Conservation (phyloP, 805 yeast species). For the Saturnispora besseyi region DNA sequence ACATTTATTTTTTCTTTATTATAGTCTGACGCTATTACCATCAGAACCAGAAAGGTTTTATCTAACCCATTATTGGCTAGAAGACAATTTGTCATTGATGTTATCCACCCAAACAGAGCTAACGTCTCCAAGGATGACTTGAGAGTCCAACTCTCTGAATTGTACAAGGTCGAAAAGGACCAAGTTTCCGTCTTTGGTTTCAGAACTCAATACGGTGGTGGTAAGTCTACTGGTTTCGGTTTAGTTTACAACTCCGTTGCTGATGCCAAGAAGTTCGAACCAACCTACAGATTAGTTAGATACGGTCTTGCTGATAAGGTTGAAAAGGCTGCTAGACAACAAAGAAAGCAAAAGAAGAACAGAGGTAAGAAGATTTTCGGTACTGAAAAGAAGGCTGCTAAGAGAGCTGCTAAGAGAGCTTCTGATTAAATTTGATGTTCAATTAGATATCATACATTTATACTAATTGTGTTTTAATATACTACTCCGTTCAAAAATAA, state of each 20-base stretch:
- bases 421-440: slow-evolving; percentile 48
- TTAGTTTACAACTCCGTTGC: slow-evolving; percentile 96
- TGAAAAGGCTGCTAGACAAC: slow-evolving; percentile 98
- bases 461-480: slow-evolving; percentile 3
- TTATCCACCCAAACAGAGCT: slow-evolving; percentile 98
- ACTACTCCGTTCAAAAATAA: slow-evolving; percentile 3
- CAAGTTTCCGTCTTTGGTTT: slow-evolving; percentile 92
- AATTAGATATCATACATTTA: slow-evolving; percentile 2
- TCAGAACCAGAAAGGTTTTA: slow-evolving; percentile 99
- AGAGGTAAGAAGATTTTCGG: slow-evolving; percentile 98
- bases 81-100: slow-evolving; percentile 99
- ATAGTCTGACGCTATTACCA: slow-evolving; percentile 98
- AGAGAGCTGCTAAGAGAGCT: slow-evolving; percentile 83
- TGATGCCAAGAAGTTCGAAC: slow-evolving; percentile 98
- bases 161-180: slow-evolving; percentile 60
- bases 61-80: slow-evolving; percentile 98
- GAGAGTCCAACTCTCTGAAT: slow-evolving; percentile 61
- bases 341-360: slow-evolving; percentile 99
- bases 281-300: slow-evolving; percentile 98
- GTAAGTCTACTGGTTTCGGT: slow-evolving; percentile 99
- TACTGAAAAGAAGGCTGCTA: slow-evolving; percentile 92
- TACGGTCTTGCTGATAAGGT: slow-evolving; percentile 94
- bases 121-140: slow-evolving; percentile 99
- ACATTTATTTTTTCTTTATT: slow-evolving; percentile 13
- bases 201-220: slow-evolving; percentile 99